phyloP scores from a whole-genome alignment of 371 early-diverging fungal genomes.

The Amoeboradix gromovi region DNA sequence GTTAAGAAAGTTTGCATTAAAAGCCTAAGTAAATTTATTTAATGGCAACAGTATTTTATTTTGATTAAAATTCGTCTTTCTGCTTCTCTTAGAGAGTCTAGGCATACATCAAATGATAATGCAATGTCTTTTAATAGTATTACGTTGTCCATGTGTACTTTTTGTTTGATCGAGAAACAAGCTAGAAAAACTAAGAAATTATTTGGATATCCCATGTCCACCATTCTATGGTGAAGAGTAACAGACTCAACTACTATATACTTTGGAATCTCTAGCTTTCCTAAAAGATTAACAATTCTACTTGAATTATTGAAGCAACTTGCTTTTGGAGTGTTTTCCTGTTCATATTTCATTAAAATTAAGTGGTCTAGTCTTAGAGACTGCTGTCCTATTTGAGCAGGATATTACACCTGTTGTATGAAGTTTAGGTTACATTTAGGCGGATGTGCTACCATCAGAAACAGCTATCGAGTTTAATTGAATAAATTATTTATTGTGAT shows the following conservation, averaged over 20 bases:
- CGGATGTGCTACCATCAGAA: no score
- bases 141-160: not conserved
- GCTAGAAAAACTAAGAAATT: not conserved
- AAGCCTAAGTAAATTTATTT: conserved; percentile 1
- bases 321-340: no score
- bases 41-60: not conserved
- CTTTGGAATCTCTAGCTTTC: not conserved
- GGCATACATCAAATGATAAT: not conserved
- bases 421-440: no score
- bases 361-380: no score
- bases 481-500: no score
- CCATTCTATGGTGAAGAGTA: not conserved
- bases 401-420: no score
- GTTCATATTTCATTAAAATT: no score
- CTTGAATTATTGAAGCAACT: no score
- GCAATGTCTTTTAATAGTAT: not conserved
- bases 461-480: no score
- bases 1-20: not conserved
- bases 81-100: not conserved
- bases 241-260: not conserved
- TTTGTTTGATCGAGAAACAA: not conserved
- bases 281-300: no score
- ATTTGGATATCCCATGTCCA: not conserved
- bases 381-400: no score
- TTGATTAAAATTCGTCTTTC: not conserved